phyloP scores from a whole-genome alignment of 495 filamentous ascomycete genomes.

The Aspergillus ostianus region DNA sequence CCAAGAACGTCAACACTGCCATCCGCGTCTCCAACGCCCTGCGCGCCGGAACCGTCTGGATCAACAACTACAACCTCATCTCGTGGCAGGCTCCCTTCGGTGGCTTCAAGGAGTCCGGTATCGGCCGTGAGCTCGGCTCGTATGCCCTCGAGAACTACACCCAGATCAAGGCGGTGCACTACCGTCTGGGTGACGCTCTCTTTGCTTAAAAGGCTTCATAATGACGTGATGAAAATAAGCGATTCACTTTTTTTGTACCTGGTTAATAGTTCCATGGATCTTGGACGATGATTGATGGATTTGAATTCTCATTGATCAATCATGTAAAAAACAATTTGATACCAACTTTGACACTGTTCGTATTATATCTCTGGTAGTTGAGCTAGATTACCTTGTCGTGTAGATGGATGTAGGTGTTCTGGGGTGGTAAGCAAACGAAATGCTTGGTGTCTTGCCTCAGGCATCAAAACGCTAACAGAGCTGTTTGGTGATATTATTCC shows the following conservation, averaged over 20 bases:
- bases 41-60: slow-evolving; percentile 91
- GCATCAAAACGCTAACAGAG: too few species aligned
- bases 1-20: slow-evolving; percentile 87
- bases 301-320: not conserved
- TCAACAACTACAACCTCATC: slow-evolving; percentile 89
- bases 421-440: too few species aligned
- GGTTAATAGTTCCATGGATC: not conserved
- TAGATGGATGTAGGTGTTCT: too few species aligned
- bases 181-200: slow-evolving; percentile 61
- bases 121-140: slow-evolving; percentile 93
- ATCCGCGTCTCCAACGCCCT: slow-evolving; percentile 81
- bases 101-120: slow-evolving; percentile 90
- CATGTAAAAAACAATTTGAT: not conserved
- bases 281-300: not conserved
- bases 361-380: too few species aligned
- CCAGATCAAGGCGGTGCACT: slow-evolving; percentile 70
- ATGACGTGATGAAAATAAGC: not conserved
- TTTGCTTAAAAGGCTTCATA: slow-evolving; percentile 42
- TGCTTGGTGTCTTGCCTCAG: too few species aligned
- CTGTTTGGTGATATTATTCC: too few species aligned
- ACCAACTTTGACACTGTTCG: not conserved
- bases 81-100: slow-evolving; percentile 83
- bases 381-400: too few species aligned
- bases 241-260: not conserved
- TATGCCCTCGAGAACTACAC: slow-evolving; percentile 91